Evolutionary conservation across 257 asterid genomes (phyloP), one percentile per base, ranked within the genome.

Genomic region (Solanum chmielewskii): DNA sequence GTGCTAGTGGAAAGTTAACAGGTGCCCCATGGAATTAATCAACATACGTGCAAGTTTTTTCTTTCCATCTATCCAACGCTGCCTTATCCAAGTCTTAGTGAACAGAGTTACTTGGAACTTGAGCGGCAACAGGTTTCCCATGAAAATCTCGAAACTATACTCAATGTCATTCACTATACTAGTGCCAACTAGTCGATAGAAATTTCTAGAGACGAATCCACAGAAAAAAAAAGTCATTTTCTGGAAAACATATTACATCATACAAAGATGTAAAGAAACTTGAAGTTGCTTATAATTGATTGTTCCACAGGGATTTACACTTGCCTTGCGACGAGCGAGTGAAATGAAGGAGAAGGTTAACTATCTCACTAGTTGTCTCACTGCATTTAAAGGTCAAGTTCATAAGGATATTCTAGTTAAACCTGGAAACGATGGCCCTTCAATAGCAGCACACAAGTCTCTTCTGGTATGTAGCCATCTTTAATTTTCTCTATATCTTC

Each of bases 331-430:
- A 93, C 95, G 96, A 94, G 89, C 90, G 88, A 93, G 91, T 86
- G 98, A 96, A 94, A 93, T 92, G 96, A 95, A 92, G 91, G 98
- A 95, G 83, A 96, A 91, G 85, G 88, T 95, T 69, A 91, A 39
- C 68, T 95, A 91, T 85, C 90, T 95, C 9, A 87, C 91, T 69
- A 94, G 93, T 47, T 96, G 94, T 74, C 91, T 90, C 31, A 87
- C 76, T 81, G 96, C 96, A 4, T 94, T 94, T 49, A 91, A 86
- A 85, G 93, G 92, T 89, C 94, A 91, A 84, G 90, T 94, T 88
- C 98, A 93, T 88, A 90, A 95, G 1, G 98, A 95, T 84, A 96
- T 96, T 85, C 88, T 87, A 86, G 83, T 96, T 60, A 88, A 90
- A 84, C 98, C 99, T 12, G 98, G 99, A 80, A 93, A 93, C 31